Evolutionary conservation across 2,329 filamentous ascomycete species (phyloP).

Genomic region (Plectosphaerella sp.): DNA sequence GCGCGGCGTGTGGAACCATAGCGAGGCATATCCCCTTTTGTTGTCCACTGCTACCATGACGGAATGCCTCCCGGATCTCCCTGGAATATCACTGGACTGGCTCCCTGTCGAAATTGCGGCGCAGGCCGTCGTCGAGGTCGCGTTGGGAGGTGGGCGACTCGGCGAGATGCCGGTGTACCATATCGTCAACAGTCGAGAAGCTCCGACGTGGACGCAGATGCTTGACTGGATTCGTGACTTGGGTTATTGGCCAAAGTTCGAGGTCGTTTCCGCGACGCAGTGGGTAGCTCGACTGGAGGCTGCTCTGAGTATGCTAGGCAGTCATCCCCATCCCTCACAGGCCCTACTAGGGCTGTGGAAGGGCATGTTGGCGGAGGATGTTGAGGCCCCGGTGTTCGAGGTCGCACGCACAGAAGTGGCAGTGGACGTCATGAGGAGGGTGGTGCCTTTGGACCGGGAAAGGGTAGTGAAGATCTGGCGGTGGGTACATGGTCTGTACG

Average conservation of each 20-base stretch:
- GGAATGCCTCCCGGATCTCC: slow-evolving; percentile 36
- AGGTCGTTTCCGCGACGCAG: slow-evolving; percentile 21
- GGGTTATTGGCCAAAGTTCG: slow-evolving; percentile 36
- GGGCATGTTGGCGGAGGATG: not conserved
- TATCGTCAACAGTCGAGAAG: slow-evolving; percentile 41
- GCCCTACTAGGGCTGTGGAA: not conserved
- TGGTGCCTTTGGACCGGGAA: not conserved
- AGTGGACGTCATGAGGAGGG: not conserved
- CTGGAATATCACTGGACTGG: slow-evolving; percentile 31
- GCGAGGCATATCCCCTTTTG: slow-evolving; percentile 44
- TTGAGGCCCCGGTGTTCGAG: not conserved
- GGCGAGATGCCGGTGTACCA: slow-evolving; percentile 36
- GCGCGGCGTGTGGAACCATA: slow-evolving; percentile 41
- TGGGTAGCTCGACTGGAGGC: not conserved
- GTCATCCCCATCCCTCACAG: not conserved
- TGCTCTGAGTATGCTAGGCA: not conserved
- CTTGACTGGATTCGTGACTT: slow-evolving; percentile 38
- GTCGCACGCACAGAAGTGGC: not conserved
- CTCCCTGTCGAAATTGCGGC: slow-evolving; percentile 30
- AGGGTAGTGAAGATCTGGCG: not conserved
- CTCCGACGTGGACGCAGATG: slow-evolving; percentile 46
- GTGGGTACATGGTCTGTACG: not conserved
- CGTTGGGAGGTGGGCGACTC: slow-evolving; percentile 11
- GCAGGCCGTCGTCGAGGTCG: slow-evolving; percentile 21
- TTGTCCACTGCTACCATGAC: slow-evolving; percentile 37